Evolutionary conservation across 208 protist genomes (phyloP).

Genomic region (Acanthamoeba polyphaga): DNA sequence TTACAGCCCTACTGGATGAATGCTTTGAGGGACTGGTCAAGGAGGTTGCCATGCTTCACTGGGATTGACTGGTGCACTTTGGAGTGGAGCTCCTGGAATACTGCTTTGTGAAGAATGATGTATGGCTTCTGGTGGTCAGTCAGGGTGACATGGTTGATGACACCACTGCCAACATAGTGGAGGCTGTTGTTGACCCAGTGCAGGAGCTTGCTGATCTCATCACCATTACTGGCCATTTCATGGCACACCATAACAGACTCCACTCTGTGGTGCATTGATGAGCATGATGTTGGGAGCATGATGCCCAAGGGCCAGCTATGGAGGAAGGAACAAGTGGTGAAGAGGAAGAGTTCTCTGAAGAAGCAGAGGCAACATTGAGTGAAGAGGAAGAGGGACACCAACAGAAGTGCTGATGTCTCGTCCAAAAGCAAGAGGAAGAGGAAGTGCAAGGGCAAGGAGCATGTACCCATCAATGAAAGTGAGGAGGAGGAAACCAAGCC

Average conservation of each 20-base stretch:
- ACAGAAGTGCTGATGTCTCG: too few relatives aligned
- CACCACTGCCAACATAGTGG: not conserved
- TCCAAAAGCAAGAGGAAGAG: too few relatives aligned
- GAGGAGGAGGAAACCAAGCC: too few relatives aligned
- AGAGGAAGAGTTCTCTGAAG: too few relatives aligned
- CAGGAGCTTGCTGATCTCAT: slow-evolving; percentile 57
- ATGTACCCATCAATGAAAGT: too few relatives aligned
- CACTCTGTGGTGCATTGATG: not conserved
- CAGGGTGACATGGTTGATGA: not conserved
- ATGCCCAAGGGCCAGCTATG: not conserved
- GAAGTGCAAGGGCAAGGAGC: too few relatives aligned
- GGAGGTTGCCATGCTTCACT: too few relatives aligned
- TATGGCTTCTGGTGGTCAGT: not conserved
- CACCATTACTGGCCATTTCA: slow-evolving; percentile 5
- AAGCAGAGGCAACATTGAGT: too few relatives aligned
- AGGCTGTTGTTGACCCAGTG: slow-evolving; percentile 10
- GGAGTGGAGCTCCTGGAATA: not conserved
- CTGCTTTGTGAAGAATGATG: not conserved
- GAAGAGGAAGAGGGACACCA: too few relatives aligned
- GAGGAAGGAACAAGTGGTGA: too few relatives aligned
- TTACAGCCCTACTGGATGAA: too few relatives aligned
- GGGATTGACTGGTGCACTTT: not conserved
- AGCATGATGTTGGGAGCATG: not conserved
- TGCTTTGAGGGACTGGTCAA: too few relatives aligned
- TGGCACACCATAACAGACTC: not conserved